These are phyloP conservation scores for Leccinum obscurum DNA, from an alignment of 768 basidiomycete genomes.

Conservation along the genomic window DNA sequence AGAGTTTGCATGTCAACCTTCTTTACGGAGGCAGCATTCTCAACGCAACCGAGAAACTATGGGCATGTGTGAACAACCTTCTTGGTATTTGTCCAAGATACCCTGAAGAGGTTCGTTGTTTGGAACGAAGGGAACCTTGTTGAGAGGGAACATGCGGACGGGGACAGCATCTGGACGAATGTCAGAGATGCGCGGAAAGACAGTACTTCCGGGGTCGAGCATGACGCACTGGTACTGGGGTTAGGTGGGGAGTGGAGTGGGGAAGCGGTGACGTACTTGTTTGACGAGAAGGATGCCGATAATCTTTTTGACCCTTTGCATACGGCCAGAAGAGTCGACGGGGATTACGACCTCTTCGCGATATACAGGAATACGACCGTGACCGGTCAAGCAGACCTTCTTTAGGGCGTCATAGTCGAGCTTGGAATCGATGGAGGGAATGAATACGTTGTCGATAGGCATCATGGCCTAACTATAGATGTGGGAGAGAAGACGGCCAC, in stretches of 20 bases:
- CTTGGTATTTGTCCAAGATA: constrained; percentile 83
- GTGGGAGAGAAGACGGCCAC: background rate
- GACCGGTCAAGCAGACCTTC: constrained; percentile 74
- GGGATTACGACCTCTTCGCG: constrained; percentile 65
- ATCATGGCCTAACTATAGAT: constrained; percentile 64
- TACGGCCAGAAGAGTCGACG: constrained; percentile 32
- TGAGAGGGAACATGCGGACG: constrained; percentile 78
- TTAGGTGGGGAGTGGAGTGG: background rate
- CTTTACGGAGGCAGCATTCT: too few relatives aligned
- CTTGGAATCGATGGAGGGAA: constrained; percentile 82
- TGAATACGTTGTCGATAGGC: constrained; percentile 76
- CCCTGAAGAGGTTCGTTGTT: constrained; percentile 64
- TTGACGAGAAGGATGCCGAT: constrained; percentile 54
- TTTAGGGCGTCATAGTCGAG: constrained; percentile 81
- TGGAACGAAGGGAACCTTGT: constrained; percentile 84
- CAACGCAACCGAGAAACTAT: constrained; percentile 69
- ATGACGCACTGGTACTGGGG: constrained; percentile 55
- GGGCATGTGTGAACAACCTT: constrained; percentile 89
- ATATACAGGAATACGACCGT: constrained; percentile 77
- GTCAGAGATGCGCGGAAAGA: background rate
- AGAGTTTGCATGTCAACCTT: too few relatives aligned
- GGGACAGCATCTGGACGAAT: constrained; percentile 67
- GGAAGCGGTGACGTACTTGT: constrained; percentile 16
- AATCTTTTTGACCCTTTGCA: constrained; percentile 72
- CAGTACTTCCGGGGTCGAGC: constrained; percentile 59